These are phyloP conservation scores for Saccharomyces hybrid DNA, from an alignment of 1,139 yeast species.

Conservation along the genomic window DNA sequence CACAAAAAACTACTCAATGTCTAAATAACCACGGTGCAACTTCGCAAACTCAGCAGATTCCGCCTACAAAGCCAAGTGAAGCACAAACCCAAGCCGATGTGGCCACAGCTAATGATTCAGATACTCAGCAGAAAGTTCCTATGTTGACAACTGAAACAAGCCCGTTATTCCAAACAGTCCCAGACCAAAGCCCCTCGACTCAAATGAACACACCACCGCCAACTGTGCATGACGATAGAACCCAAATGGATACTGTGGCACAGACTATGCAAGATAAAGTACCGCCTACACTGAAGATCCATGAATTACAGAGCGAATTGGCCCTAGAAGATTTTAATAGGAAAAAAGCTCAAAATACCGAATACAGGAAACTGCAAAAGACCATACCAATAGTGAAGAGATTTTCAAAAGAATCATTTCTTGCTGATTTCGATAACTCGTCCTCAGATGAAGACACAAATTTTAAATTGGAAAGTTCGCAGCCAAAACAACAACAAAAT, in stretches of 20 bases:
- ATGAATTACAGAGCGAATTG: conserved; percentile 15
- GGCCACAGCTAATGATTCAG: background rate
- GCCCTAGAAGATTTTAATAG: conserved; percentile 6
- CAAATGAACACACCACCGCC: conserved; percentile 4
- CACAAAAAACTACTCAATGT: background rate
- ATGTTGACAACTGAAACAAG: background rate
- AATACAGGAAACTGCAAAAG: conserved; percentile 7
- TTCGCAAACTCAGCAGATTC: background rate
- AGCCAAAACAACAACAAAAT: background rate
- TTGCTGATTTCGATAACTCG: conserved; percentile 17
- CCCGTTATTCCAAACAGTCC: background rate
- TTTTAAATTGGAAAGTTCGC: background rate
- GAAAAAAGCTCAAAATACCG: conserved; percentile 6
- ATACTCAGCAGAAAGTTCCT: background rate
- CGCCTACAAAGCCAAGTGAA: background rate
- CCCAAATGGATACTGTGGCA: background rate
- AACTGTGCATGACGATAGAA: background rate
- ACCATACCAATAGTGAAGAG: conserved; percentile 3
- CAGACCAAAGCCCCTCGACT: background rate
- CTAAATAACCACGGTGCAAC: background rate
- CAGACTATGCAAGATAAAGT: background rate
- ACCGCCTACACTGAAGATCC: conserved; percentile 10
- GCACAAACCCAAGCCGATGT: background rate
- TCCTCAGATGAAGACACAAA: conserved; percentile 1
- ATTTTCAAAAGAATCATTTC: conserved; percentile 17